Evolutionary conservation across 768 basidiomycete genomes (phyloP).

Genomic region (Mycena sanguinolenta): DNA sequence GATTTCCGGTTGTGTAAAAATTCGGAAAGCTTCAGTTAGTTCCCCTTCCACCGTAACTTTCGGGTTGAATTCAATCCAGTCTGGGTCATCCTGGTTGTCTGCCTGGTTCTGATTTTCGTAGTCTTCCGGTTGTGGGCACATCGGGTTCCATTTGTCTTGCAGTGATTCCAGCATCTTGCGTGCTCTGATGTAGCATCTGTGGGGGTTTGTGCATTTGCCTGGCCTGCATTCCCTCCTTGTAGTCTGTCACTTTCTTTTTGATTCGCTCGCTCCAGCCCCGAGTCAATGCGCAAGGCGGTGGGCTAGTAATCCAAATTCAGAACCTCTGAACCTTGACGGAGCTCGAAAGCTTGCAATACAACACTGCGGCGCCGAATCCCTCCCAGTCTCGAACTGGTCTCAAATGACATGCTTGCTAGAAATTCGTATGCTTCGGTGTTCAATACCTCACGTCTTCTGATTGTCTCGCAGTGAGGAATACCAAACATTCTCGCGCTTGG

Average conservation of each 20-base stretch:
- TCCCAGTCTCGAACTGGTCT: too few species aligned
- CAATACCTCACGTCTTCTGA: background rate
- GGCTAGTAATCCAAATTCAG: too few species aligned
- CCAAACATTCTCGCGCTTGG: slow-evolving; percentile 4
- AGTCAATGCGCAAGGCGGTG: too few species aligned
- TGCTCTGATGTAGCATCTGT: too few species aligned
- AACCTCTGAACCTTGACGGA: too few species aligned
- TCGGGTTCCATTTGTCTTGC: background rate
- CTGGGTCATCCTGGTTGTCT: background rate
- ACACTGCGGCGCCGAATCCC: too few species aligned
- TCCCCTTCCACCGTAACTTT: too few species aligned
- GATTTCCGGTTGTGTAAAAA: background rate
- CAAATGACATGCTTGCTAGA: slow-evolving; percentile 18
- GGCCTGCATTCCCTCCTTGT: too few species aligned
- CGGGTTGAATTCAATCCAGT: background rate
- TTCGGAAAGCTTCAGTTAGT: too few species aligned
- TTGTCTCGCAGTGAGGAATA: slow-evolving; percentile 7
- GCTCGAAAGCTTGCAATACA: too few species aligned
- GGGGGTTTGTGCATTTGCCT: background rate
- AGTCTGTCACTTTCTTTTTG: too few species aligned
- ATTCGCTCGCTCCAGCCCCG: too few species aligned
- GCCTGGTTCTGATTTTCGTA: background rate
- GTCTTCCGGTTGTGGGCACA: background rate
- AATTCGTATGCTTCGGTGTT: slow-evolving; percentile 6
- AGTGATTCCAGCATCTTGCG: background rate